These are phyloP conservation scores for Nakazawaea wyomingensis DNA, from an alignment of 805 yeast species.

Conservation along the genomic window DNA sequence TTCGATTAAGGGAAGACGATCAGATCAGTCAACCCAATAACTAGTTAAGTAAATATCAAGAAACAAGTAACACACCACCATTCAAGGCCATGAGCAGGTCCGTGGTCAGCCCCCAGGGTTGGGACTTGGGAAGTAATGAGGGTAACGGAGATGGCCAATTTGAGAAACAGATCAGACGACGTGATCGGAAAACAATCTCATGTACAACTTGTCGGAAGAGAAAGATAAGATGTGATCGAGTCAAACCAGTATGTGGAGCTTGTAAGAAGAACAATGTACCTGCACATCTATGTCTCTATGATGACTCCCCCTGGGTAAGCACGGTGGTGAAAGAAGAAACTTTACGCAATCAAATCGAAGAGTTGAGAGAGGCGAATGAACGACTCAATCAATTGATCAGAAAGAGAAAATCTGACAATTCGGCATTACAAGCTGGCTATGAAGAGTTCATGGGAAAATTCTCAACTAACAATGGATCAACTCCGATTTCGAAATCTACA, in stretches of 20 bases:
- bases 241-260: conserved; percentile 28
- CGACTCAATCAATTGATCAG: neutral
- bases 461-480: no score
- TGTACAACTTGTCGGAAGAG: conserved; percentile 17
- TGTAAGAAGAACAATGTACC: conserved; percentile 22
- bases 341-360: conserved; percentile 20
- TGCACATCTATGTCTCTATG: conserved; percentile 21
- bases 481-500: neutral
- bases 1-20: no score
- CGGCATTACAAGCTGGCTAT: neutral
- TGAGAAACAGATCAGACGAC: neutral
- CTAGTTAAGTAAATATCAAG: no score
- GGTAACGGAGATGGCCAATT: neutral
- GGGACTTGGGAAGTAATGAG: no score
- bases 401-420: neutral
- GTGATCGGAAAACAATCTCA: conserved; percentile 9
- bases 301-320: conserved; percentile 15
- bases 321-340: conserved; percentile 15
- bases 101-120: no score
- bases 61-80: no score
- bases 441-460: neutral
- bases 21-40: no score
- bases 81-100: no score
- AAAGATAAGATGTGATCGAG: conserved; percentile 26
- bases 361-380: conserved; percentile 13